phyloP scores from a whole-genome alignment of 2,329 filamentous ascomycete genomes.

The Arthrobotrys entomopaga region DNA sequence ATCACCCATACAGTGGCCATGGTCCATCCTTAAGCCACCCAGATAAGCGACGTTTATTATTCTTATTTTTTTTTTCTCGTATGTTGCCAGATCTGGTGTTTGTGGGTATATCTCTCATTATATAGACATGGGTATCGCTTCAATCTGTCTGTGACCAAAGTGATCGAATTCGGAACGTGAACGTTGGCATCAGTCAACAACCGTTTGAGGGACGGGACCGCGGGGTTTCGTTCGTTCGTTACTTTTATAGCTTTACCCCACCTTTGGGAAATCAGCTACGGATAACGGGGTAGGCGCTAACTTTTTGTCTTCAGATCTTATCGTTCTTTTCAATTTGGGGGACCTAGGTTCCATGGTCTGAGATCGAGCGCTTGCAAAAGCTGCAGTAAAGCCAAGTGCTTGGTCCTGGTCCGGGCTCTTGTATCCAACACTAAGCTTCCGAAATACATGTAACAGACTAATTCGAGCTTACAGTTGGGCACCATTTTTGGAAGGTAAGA shows the following conservation, averaged over 20 bases:
- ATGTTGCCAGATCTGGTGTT: background rate
- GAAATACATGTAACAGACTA: too few species aligned
- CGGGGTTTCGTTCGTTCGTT: too few species aligned
- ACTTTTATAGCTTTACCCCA: too few species aligned
- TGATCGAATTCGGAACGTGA: too few species aligned
- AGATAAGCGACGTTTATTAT: conserved; percentile 46
- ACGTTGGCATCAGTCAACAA: background rate
- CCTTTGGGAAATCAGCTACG: background rate
- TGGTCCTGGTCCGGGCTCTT: too few species aligned
- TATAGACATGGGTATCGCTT: conserved; percentile 5
- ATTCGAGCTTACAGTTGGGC: too few species aligned
- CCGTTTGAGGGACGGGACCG: background rate
- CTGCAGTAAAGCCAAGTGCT: too few species aligned
- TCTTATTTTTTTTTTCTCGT: background rate
- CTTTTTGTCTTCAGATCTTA: background rate
- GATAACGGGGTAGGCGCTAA: background rate
- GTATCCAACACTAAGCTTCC: too few species aligned
- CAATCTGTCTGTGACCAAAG: too few species aligned
- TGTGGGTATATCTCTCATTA: conserved; percentile 16
- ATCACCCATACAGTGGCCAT: conserved; percentile 7
- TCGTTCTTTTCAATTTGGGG: background rate
- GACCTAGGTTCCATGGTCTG: background rate
- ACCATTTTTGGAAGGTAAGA: too few species aligned
- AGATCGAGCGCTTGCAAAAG: background rate
- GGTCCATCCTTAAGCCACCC: background rate